Evolutionary conservation across 2,329 filamentous ascomycete species (phyloP).

Genomic region (Exophiala bonariae): DNA sequence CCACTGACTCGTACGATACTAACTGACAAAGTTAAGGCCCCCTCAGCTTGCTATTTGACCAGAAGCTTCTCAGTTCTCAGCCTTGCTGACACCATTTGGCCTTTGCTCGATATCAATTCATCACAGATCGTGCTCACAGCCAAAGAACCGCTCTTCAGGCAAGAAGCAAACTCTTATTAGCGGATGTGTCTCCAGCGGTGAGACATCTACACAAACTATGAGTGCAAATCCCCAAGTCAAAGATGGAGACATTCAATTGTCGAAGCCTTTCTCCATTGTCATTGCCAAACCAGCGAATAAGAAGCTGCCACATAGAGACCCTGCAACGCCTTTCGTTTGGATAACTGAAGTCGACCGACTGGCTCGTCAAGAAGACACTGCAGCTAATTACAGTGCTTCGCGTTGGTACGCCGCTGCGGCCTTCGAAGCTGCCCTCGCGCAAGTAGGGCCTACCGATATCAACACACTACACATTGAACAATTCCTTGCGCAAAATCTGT

Average conservation of each 20-base stretch:
- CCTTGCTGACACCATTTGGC: too few relatives aligned
- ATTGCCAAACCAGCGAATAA: neutral
- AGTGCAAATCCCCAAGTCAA: too few relatives aligned
- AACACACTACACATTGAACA: slow-evolving; percentile 2
- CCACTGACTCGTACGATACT: too few relatives aligned
- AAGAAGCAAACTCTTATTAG: too few relatives aligned
- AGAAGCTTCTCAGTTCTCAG: too few relatives aligned
- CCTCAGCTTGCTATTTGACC: too few relatives aligned
- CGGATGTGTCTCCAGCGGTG: too few relatives aligned
- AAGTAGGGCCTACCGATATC: neutral
- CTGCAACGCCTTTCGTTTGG: neutral
- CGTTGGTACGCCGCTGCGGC: neutral
- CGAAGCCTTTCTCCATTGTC: slow-evolving; percentile 6
- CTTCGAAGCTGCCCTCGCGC: neutral
- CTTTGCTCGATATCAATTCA: too few relatives aligned
- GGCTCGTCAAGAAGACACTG: neutral
- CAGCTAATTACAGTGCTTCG: neutral
- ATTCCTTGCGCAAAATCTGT: neutral
- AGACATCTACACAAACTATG: too few relatives aligned
- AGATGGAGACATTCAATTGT: slow-evolving; percentile 48
- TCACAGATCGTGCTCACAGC: too few relatives aligned
- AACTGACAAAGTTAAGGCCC: too few relatives aligned
- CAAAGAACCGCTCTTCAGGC: too few relatives aligned
- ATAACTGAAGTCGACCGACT: neutral
- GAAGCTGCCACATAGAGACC: neutral